phyloP scores from a whole-genome alignment of 768 basidiomycete genomes.

The Roridomyces roridus region DNA sequence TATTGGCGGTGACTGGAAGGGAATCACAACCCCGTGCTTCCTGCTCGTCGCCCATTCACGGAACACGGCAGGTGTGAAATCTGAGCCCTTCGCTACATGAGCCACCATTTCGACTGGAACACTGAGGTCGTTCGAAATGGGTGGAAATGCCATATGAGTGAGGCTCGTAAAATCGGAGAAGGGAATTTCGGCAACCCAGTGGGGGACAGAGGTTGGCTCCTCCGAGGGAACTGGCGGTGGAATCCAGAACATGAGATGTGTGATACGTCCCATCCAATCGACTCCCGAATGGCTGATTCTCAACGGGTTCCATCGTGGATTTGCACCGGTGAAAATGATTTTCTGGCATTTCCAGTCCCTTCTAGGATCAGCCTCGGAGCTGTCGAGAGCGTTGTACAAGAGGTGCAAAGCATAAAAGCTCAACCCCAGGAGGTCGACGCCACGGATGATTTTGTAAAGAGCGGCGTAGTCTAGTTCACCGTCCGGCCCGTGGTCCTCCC shows the following conservation, averaged over 20 bases:
- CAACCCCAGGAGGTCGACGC: slow-evolving; percentile 40
- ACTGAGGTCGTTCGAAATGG: slow-evolving; percentile 11
- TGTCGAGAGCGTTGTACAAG: slow-evolving; percentile 38
- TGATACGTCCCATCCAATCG: slow-evolving; percentile 41
- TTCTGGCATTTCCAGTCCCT: slow-evolving; percentile 34
- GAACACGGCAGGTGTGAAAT: slow-evolving; percentile 18
- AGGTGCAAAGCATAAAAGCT: slow-evolving; percentile 38
- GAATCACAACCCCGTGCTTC: slow-evolving; percentile 27
- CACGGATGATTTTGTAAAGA: slow-evolving; percentile 34
- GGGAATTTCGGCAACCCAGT: slow-evolving; percentile 37
- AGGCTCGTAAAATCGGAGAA: slow-evolving; percentile 38
- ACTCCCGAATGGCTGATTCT: slow-evolving; percentile 35
- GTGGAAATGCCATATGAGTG: slow-evolving; percentile 39
- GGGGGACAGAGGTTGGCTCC: slow-evolving; percentile 1
- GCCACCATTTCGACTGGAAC: slow-evolving; percentile 8
- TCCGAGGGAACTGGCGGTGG: background rate
- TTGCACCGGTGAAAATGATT: slow-evolving; percentile 38
- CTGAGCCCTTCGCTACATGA: slow-evolving; percentile 1
- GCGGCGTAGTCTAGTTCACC: slow-evolving; percentile 25
- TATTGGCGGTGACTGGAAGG: slow-evolving; percentile 5
- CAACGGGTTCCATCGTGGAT: slow-evolving; percentile 40
- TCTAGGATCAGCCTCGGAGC: slow-evolving; percentile 11
- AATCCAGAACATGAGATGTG: slow-evolving; percentile 43
- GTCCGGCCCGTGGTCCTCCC: slow-evolving; percentile 26
- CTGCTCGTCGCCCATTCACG: slow-evolving; percentile 29